These are phyloP conservation scores for Beauveria sp. DNA, from an alignment of 2,329 filamentous ascomycete species.

Conservation along the genomic window DNA sequence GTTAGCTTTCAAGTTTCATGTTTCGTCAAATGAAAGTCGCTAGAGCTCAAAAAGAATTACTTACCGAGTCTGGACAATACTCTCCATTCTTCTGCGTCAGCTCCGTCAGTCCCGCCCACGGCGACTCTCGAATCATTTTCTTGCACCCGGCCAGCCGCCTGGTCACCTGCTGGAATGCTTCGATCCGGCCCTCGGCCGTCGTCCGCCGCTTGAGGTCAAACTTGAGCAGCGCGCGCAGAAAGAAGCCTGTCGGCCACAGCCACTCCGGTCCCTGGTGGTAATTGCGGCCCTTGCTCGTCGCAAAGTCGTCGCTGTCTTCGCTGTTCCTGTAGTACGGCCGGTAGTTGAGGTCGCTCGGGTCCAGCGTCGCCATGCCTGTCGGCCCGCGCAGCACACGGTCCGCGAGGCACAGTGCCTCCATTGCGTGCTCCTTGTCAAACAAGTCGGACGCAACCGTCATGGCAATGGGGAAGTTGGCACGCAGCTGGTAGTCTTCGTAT, in stretches of 20 bases:
- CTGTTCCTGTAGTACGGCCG: constrained; percentile 90
- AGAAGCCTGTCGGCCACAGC: constrained; percentile 96
- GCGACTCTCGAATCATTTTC: constrained; percentile 67
- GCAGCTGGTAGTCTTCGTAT: constrained; percentile 95
- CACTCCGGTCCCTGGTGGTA: constrained; percentile 98
- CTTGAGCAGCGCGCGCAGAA: constrained; percentile 81
- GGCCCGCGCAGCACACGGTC: constrained; percentile 78
- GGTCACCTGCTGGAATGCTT: constrained; percentile 93
- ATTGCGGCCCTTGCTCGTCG: constrained; percentile 88
- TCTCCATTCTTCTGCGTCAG: constrained; percentile 85
- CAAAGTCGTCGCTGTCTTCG: constrained; percentile 85
- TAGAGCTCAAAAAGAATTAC: constrained; percentile 25
- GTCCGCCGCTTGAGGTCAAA: constrained; percentile 72
- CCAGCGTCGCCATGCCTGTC: constrained; percentile 90
- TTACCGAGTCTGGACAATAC: constrained; percentile 79
- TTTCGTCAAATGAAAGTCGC: too few relatives aligned
- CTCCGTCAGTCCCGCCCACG: constrained; percentile 88
- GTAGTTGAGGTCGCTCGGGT: constrained; percentile 89
- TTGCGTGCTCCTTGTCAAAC: constrained; percentile 71
- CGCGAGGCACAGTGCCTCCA: constrained; percentile 70
- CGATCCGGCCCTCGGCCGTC: constrained; percentile 57
- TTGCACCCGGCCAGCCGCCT: constrained; percentile 76
- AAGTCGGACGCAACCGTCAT: constrained; percentile 90
- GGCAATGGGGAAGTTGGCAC: constrained; percentile 88
- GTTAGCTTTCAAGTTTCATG: neutral